A percentile compares a stretch with the other conserved stretches of the same genome.
phyloP scores from a whole-genome alignment of 352 stramenopile species.

The Pseudoperonospora humuli region DNA sequence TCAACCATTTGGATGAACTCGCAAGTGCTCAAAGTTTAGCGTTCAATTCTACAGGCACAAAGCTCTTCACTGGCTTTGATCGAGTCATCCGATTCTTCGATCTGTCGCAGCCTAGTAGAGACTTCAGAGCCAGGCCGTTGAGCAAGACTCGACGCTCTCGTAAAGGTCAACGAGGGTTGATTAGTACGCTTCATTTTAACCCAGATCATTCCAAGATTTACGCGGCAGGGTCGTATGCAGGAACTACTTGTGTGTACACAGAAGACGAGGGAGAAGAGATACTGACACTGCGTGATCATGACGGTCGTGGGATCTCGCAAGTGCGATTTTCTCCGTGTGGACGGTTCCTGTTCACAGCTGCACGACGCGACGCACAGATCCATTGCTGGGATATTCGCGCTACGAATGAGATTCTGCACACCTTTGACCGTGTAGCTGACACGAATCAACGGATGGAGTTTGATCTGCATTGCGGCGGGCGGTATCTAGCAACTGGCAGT shows the following conservation, averaged over 20 bases:
- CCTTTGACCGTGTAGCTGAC: slow-evolving; percentile 46
- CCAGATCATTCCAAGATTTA: slow-evolving; percentile 82
- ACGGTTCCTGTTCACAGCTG: slow-evolving; percentile 63
- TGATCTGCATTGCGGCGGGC: slow-evolving; percentile 56
- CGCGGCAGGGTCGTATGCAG: slow-evolving; percentile 76
- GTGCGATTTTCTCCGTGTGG: slow-evolving; percentile 75
- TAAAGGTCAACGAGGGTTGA: slow-evolving; percentile 64
- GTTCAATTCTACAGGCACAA: slow-evolving; percentile 73
- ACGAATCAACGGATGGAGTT: slow-evolving; percentile 78
- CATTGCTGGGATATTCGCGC: slow-evolving; percentile 85
- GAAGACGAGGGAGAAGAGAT: slow-evolving; percentile 65
- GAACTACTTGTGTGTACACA: slow-evolving; percentile 78
- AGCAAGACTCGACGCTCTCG: slow-evolving; percentile 59
- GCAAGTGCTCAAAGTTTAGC: slow-evolving; percentile 62
- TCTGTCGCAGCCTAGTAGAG: slow-evolving; percentile 49
- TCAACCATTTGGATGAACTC: slow-evolving; percentile 85
- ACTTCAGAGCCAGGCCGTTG: slow-evolving; percentile 47
- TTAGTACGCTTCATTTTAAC: slow-evolving; percentile 75
- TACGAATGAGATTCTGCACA: slow-evolving; percentile 54
- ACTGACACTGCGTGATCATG: slow-evolving; percentile 54
- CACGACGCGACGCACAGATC: slow-evolving; percentile 56
- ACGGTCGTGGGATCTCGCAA: slow-evolving; percentile 73
- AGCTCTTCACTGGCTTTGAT: slow-evolving; percentile 83
- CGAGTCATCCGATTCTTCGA: slow-evolving; percentile 81
- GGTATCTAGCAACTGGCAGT: slow-evolving; percentile 58